Evolutionary conservation across 2,329 filamentous ascomycete species (phyloP).

Genomic region (Stagonosporopsis cucurbitacearum): DNA sequence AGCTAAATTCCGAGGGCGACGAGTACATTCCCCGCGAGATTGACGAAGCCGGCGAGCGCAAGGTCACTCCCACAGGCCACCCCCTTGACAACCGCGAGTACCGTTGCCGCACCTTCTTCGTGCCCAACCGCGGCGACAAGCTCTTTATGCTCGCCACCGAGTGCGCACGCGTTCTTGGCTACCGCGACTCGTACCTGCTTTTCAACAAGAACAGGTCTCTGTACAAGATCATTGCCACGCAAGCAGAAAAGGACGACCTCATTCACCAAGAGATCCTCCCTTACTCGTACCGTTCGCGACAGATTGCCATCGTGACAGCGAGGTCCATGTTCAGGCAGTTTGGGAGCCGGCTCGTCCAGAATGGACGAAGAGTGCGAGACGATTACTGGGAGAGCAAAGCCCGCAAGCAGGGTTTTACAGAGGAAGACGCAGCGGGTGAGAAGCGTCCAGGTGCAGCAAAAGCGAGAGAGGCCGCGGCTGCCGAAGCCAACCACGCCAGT

Average conservation of each 20-base stretch:
- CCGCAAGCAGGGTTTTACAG: slow-evolving; percentile 95
- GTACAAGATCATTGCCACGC: slow-evolving; percentile 96
- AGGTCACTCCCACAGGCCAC: slow-evolving; percentile 84
- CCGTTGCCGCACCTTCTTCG: slow-evolving; percentile 89
- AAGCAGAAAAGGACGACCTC: slow-evolving; percentile 94
- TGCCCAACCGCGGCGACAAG: slow-evolving; percentile 89
- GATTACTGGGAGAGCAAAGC: slow-evolving; percentile 99
- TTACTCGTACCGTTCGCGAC: slow-evolving; percentile 96
- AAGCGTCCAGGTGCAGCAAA: slow-evolving; percentile 93
- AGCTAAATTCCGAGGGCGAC: slow-evolving; percentile 85
- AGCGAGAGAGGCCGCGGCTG: slow-evolving; percentile 80
- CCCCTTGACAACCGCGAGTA: slow-evolving; percentile 85
- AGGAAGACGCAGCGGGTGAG: slow-evolving; percentile 93
- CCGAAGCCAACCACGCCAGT: slow-evolving; percentile 64
- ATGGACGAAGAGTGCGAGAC: slow-evolving; percentile 88
- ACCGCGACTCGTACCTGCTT: slow-evolving; percentile 94
- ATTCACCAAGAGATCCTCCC: slow-evolving; percentile 94
- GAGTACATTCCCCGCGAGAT: slow-evolving; percentile 94
- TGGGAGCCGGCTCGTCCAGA: slow-evolving; percentile 88
- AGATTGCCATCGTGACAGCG: slow-evolving; percentile 97
- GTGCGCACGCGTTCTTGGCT: slow-evolving; percentile 90
- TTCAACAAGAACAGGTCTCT: slow-evolving; percentile 99
- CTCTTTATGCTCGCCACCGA: slow-evolving; percentile 99
- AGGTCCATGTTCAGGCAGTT: slow-evolving; percentile 99
- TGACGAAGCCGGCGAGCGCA: slow-evolving; percentile 92